phyloP scores from a whole-genome alignment of 768 basidiomycete species.

The Bullera alba region DNA sequence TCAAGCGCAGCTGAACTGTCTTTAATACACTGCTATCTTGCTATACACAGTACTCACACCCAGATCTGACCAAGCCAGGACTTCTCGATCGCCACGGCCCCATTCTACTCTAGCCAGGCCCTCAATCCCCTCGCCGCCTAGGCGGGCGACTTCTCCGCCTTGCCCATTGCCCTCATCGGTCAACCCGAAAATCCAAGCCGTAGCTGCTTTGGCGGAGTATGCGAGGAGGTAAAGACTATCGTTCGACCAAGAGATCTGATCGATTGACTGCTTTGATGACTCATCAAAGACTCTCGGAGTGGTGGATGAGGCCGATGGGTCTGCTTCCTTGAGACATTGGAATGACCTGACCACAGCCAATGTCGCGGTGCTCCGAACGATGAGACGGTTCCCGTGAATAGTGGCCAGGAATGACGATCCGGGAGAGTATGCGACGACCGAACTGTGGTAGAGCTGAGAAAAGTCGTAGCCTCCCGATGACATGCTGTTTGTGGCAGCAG shows the following conservation, averaged over 20 bases:
- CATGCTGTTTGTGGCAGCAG: background rate
- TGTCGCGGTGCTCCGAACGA: constrained; percentile 75
- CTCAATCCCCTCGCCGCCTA: constrained; percentile 52
- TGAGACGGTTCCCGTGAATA: constrained; percentile 67
- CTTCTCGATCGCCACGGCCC: constrained; percentile 73
- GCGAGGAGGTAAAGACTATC: constrained; percentile 83
- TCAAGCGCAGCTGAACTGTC: constrained; percentile 63
- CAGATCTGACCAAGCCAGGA: constrained; percentile 89
- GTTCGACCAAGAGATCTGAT: constrained; percentile 75
- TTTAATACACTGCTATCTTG: constrained; percentile 1
- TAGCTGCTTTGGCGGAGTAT: constrained; percentile 63
- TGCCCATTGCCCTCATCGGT: constrained; percentile 56
- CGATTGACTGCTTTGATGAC: constrained; percentile 58
- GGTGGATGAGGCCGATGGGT: constrained; percentile 29
- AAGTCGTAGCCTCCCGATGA: constrained; percentile 34
- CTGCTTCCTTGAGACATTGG: constrained; percentile 49
- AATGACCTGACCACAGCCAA: constrained; percentile 77
- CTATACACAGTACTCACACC: constrained; percentile 57
- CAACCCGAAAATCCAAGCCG: constrained; percentile 71
- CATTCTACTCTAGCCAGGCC: constrained; percentile 81
- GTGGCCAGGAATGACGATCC: constrained; percentile 81
- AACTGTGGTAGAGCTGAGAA: constrained; percentile 28
- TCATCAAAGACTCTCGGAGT: constrained; percentile 29
- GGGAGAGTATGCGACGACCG: constrained; percentile 60
- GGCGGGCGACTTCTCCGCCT: constrained; percentile 28